Conservation (phyloP, 2,329 filamentous ascomycete species). For the Uncinocarpus reesii region DNA sequence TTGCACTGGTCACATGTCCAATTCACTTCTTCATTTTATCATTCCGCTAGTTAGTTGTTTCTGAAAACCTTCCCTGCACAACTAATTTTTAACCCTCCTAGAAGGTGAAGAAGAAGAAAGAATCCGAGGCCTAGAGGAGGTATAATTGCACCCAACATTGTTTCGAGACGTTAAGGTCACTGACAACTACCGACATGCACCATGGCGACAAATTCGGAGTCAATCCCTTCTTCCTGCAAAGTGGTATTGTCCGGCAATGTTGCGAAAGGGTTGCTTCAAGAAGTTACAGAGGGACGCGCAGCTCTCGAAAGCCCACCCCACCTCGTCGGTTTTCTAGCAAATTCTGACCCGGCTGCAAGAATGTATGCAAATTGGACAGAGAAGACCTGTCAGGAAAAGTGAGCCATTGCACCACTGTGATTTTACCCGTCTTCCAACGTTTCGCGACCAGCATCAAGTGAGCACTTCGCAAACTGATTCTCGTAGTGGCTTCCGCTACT, state of each 20-base stretch:
- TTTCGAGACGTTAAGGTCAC: neutral
- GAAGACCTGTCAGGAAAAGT: constrained; percentile 95
- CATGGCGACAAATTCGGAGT: constrained; percentile 27
- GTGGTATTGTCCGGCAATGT: constrained; percentile 82
- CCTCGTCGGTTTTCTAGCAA: constrained; percentile 84
- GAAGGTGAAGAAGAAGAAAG: too few species aligned
- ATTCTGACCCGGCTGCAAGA: constrained; percentile 76
- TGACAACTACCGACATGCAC: neutral
- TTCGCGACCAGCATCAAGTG: constrained; percentile 5
- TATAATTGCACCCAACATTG: too few species aligned
- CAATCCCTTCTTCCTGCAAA: constrained; percentile 57
- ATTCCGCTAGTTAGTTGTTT: too few species aligned
- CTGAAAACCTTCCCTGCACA: too few species aligned
- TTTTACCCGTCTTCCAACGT: neutral
- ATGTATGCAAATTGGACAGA: constrained; percentile 97
- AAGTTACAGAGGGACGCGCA: constrained; percentile 65
- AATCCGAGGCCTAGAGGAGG: too few species aligned
- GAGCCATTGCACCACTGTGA: constrained; percentile 34
- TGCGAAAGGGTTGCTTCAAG: constrained; percentile 66
- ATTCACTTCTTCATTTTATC: too few species aligned
- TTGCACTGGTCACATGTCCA: too few species aligned
- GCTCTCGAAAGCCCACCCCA: constrained; percentile 63
- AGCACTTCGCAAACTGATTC: neutral
- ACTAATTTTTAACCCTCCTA: too few species aligned
- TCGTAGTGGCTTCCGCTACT: constrained; percentile 74